Conservation (phyloP, 164 flowering plant genomes). For the Nelumbo lutea region DNA sequence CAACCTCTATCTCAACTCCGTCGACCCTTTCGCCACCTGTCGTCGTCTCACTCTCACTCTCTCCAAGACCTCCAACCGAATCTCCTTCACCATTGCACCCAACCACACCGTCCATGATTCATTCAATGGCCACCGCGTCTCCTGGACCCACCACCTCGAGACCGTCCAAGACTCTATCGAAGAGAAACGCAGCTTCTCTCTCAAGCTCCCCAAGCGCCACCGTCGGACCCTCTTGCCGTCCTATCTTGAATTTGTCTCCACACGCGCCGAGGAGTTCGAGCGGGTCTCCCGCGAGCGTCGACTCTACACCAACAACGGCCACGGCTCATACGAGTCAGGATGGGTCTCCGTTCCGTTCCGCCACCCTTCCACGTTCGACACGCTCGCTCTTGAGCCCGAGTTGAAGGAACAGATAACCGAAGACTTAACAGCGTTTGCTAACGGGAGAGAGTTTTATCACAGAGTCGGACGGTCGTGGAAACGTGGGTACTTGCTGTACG, state of each 20-base stretch:
- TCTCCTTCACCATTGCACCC: conserved; percentile 53
- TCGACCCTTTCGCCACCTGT: conserved; percentile 35
- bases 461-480: conserved; percentile 70
- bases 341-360: conserved; percentile 73
- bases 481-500: conserved; percentile 57
- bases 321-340: conserved; percentile 46
- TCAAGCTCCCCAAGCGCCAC: conserved; percentile 49
- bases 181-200: conserved; percentile 55
- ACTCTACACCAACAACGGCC: conserved; percentile 54
- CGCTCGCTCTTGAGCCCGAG: conserved; percentile 52
- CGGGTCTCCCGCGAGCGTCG: conserved; percentile 51
- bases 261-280: conserved; percentile 46
- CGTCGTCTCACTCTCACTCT: conserved; percentile 63
- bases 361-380: conserved; percentile 64
- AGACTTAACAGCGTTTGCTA: conserved; percentile 43
- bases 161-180: conserved; percentile 57
- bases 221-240: conserved; percentile 30
- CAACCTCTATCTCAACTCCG: conserved; percentile 58
- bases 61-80: conserved; percentile 40
- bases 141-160: conserved; percentile 72
- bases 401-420: conserved; percentile 38
- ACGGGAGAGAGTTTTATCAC: conserved; percentile 49
- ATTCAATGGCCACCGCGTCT: conserved; percentile 40
- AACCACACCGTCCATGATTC: conserved; percentile 51
- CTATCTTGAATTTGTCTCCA: conserved; percentile 40